Percentiles rank a stretch among this genome's conserved stretches.
phyloP scores from a whole-genome alignment of 2,329 filamentous ascomycete species.

The Penicillium sp. region DNA sequence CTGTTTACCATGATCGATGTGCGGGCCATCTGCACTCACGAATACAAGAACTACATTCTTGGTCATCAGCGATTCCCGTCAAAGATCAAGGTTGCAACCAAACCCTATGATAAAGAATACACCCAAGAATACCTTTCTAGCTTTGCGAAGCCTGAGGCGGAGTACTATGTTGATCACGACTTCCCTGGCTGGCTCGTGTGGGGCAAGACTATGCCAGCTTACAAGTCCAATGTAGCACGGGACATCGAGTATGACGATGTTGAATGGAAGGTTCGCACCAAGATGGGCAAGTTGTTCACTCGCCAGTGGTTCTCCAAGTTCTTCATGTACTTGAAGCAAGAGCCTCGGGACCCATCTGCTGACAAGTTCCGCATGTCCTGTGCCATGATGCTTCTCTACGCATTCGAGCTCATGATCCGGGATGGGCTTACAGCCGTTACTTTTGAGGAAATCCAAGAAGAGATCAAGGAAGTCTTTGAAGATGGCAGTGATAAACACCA shows the following conservation, averaged over 20 bases:
- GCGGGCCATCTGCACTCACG: slow-evolving; percentile 79
- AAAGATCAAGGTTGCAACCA: slow-evolving; percentile 69
- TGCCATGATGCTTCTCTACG: slow-evolving; percentile 80
- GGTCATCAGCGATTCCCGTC: slow-evolving; percentile 76
- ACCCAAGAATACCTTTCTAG: slow-evolving; percentile 73
- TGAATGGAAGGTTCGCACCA: slow-evolving; percentile 68
- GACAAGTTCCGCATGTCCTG: slow-evolving; percentile 90
- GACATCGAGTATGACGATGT: slow-evolving; percentile 76
- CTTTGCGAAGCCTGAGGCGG: slow-evolving; percentile 73
- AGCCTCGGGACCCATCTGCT: slow-evolving; percentile 75
- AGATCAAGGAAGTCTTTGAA: slow-evolving; percentile 74
- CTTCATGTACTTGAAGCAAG: slow-evolving; percentile 94
- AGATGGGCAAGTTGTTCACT: slow-evolving; percentile 77
- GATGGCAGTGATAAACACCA: slow-evolving; percentile 98
- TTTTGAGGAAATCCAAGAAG: slow-evolving; percentile 82
- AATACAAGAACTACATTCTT: slow-evolving; percentile 80
- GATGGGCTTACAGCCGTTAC: slow-evolving; percentile 72
- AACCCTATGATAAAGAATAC: slow-evolving; percentile 71
- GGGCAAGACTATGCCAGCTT: slow-evolving; percentile 82
- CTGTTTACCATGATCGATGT: slow-evolving; percentile 85
- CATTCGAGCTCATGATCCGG: slow-evolving; percentile 80
- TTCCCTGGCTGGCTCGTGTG: slow-evolving; percentile 96
- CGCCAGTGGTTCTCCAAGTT: slow-evolving; percentile 82
- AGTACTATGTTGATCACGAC: slow-evolving; percentile 89
- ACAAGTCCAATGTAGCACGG: slow-evolving; percentile 64